These are phyloP conservation scores for Agaricales sp. DNA, from an alignment of 1,284 basidiomycete genomes.

Conservation along the genomic window DNA sequence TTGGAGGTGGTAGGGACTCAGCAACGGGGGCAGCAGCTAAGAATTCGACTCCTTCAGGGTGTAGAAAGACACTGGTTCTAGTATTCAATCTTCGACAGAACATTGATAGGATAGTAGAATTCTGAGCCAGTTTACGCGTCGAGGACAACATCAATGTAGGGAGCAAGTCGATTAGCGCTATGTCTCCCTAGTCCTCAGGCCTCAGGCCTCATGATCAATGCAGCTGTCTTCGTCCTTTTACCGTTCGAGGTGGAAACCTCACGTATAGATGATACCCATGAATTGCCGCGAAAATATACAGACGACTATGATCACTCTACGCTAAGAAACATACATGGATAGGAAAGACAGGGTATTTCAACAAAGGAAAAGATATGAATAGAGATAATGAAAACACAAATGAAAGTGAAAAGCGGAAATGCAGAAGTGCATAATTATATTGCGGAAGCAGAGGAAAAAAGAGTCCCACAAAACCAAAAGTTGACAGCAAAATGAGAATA, in stretches of 20 bases:
- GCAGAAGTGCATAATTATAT: slow-evolving; percentile 11
- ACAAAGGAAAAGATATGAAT: background rate
- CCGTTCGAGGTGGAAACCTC: too few species aligned
- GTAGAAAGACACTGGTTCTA: background rate
- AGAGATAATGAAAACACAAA: background rate
- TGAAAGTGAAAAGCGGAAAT: slow-evolving; percentile 3
- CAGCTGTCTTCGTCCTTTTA: too few species aligned
- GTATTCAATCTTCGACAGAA: background rate
- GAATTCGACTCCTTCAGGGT: background rate
- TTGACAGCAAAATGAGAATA: slow-evolving; percentile 13
- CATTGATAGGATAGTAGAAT: background rate
- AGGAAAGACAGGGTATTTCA: background rate
- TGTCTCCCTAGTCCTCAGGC: too few species aligned
- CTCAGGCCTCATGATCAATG: too few species aligned
- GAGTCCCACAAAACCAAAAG: slow-evolving; percentile 1
- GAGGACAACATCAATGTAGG: background rate
- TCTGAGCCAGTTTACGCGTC: background rate
- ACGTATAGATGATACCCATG: too few species aligned
- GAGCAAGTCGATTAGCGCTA: too few species aligned
- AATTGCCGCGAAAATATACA: too few species aligned
- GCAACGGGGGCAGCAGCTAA: background rate
- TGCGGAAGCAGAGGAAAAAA: slow-evolving; percentile 5
- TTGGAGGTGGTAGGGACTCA: background rate
- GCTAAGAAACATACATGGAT: background rate
- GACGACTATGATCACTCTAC: background rate